Evolutionary conservation across 148 eudicot species (phyloP).

Genomic region (Tetragonia tetragonoides): DNA sequence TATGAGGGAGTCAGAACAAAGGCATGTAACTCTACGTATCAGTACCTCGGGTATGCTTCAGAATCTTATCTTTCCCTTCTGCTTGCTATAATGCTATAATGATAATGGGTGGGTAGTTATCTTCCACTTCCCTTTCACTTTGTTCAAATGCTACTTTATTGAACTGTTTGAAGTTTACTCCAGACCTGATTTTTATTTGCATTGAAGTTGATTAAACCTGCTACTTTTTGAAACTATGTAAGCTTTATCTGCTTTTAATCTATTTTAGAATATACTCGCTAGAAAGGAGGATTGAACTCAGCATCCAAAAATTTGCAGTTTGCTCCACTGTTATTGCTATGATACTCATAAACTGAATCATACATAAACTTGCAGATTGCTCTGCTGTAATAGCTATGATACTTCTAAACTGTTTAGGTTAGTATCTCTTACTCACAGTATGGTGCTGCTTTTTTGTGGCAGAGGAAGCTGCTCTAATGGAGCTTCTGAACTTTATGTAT

Average conservation of each 20-base stretch:
- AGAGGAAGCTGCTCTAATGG: constrained; percentile 86
- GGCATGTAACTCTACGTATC: constrained; percentile 87
- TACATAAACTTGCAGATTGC: neutral
- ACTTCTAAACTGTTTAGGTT: neutral
- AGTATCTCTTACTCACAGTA: neutral
- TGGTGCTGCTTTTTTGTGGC: constrained; percentile 25
- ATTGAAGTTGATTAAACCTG: too few species aligned
- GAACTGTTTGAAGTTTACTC: too few species aligned
- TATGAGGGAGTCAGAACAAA: constrained; percentile 96
- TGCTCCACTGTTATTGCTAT: neutral
- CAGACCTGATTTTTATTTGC: too few species aligned
- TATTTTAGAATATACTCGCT: neutral
- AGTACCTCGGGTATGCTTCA: constrained; percentile 72
- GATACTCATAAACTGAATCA: too few species aligned
- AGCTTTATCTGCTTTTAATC: neutral
- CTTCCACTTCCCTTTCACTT: neutral
- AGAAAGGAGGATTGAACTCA: neutral
- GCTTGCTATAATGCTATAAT: constrained; percentile 1
- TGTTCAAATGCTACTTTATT: neutral
- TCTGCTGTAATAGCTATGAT: neutral
- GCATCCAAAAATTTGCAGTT: neutral
- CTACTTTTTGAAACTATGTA: neutral
- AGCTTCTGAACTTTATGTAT: constrained; percentile 80
- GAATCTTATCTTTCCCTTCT: constrained; percentile 8
- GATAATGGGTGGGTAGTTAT: neutral